Evolutionary conservation across 371 early-diverging fungal species (phyloP), one percentile per base, ranked within the genome.

Genomic region (Mucor piriformis): DNA sequence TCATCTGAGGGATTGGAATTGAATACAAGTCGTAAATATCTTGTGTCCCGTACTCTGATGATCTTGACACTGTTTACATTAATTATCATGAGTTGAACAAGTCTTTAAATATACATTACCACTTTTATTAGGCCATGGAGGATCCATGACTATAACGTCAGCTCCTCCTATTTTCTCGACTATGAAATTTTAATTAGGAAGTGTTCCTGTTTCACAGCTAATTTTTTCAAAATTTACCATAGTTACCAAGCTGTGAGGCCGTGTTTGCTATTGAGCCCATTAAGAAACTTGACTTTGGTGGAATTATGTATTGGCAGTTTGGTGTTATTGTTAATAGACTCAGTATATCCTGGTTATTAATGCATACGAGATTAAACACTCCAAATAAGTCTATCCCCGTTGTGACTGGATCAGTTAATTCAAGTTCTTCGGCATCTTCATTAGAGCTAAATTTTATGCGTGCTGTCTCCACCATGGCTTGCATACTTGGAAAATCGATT

Each of bases 71-170:
- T 69, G 69, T 71, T 10, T 64, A 18, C 23, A 34, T 16, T 42
- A 8, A 5, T 18, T 3, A 42, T 18, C 6, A 12, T 44, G 24
- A 35, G 24, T 15, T 21, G 2, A 4, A 18, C 10, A 51, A 15
- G 42, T 6, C 15, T 38, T 49, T 16, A 10, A 18, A 29, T 29
- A 43, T 32, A 8, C 8, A 27, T 60, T 74, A 74, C 80, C 80
- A 44, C 77, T 77, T 46, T 80, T 86, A 57, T 92, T 92, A 12
- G 84, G 85, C 91, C 90, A 92, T 23, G 92, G 92, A 29, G 91
- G 91, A 61, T 92, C 92, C 82, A 88, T 82, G 0, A 92, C 79
- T 23, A 92, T 74, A 7, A 87, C 57, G 59, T 85, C 81, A 51
- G 81, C 88, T 8, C 77, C 78, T 33, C 71, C 73, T n/a, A 58